Base-by-base conservation (phyloP, 2,329 filamentous ascomycete species). In the Claviceps cyperi region DNA sequence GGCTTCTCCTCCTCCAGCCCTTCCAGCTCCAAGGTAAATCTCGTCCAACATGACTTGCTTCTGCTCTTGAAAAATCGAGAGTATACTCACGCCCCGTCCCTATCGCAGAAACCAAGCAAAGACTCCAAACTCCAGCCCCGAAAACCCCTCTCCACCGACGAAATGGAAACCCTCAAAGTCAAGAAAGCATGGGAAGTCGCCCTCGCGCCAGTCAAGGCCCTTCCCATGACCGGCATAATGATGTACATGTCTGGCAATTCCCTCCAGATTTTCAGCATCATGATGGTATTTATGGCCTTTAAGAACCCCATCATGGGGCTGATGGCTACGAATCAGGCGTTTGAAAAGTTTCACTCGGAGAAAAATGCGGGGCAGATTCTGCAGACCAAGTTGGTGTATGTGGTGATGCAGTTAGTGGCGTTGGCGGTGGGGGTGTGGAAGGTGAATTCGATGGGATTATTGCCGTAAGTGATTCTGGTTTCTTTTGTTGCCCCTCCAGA, bases 201-300 rank as follows among this genome's bases (percentile, higher is more conserved):
- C 41, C 80, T 98, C 46, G 91, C 84, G 2, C 92, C 92, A 0
- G 84, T 92, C 54, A 98, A 98, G 73, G 83, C 84, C 64, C 75
- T 98, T 45, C 92, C 92, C 52, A 98, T 98, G 92, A 97, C 94
- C 51, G 90, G 84, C 55, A 91, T 98, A 66, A 96, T 96, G 83
- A 97, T 97, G 89, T 98, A 98, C 77, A 98, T 98, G 92, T 94
- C 91, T 35, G 92, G 92, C 61, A 98, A 97, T 71, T 89, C 87
- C 54, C 79, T 98, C 45, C 92, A 98, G 66, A 97, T 98, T 57
- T 98, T 98, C 74, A 94, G 86, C 69, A 97, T 98, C 69, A 97
- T 97, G 88, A 98, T 97, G 90, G 91, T 97, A 17, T 90, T 91
- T 61, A 97, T 96, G 85, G 83, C 94, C 44, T 98, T 98, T 77